These are phyloP conservation scores for Alternaria sp. DNA, from an alignment of 2,329 filamentous ascomycete species.

Conservation along the genomic window DNA sequence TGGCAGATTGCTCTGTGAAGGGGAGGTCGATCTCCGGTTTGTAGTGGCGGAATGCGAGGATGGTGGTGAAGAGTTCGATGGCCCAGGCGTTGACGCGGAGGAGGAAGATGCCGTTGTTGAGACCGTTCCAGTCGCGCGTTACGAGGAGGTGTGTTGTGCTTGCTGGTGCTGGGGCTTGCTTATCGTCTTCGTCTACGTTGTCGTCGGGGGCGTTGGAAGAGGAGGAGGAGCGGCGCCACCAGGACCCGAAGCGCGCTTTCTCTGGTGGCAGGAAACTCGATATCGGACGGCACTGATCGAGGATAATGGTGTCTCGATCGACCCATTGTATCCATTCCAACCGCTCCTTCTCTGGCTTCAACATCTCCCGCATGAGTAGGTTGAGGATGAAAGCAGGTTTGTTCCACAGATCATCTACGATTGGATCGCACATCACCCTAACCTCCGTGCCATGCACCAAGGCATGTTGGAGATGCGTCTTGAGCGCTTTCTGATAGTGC, in stretches of 20 bases:
- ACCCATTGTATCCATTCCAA: constrained; percentile 55
- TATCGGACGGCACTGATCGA: constrained; percentile 52
- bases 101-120: constrained; percentile 54
- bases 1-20: constrained; percentile 52
- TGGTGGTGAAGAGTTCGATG: constrained; percentile 48
- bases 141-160: constrained; percentile 44
- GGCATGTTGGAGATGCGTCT: constrained; percentile 43
- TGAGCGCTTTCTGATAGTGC: constrained; percentile 51
- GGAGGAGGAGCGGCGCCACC: constrained; percentile 21
- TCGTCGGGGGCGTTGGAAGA: no score
- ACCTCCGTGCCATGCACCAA: constrained; percentile 51
- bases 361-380: constrained; percentile 43
- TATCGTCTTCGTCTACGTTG: no score
- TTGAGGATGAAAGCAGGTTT: constrained; percentile 54
- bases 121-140: constrained; percentile 49
- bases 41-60: constrained; percentile 50
- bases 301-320: constrained; percentile 53
- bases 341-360: constrained; percentile 47
- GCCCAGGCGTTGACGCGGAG: constrained; percentile 50
- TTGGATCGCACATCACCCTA: constrained; percentile 49
- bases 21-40: constrained; percentile 42
- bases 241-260: constrained; percentile 21
- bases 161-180: not conserved
- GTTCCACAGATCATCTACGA: constrained; percentile 54
- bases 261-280: constrained; percentile 48